Evolutionary conservation across 345 rosid species (phyloP).

Genomic region (Populus simonii): DNA sequence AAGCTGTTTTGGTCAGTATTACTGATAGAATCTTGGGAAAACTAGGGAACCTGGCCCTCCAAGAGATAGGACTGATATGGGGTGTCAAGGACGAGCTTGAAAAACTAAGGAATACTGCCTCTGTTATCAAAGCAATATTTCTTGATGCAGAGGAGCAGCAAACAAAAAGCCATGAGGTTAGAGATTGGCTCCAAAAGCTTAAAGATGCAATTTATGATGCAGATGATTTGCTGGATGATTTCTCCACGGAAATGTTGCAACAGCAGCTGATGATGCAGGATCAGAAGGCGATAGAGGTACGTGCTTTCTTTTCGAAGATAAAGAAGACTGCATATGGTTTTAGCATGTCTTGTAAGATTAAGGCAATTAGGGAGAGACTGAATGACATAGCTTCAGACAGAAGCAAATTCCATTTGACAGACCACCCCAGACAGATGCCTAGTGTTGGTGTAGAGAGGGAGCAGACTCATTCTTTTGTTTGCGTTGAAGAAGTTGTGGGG

Average conservation of each 20-base stretch:
- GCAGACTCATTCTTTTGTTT: conserved; percentile 16
- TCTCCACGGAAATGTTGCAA: conserved; percentile 5
- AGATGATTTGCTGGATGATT: conserved; percentile 9
- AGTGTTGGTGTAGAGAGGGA: not conserved
- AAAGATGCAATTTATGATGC: conserved; percentile 18
- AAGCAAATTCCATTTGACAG: conserved; percentile 7
- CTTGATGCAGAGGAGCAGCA: conserved; percentile 17
- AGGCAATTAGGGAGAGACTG: not conserved
- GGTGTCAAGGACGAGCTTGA: conserved; percentile 8
- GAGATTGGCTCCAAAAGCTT: conserved; percentile 14
- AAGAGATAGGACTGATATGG: not conserved
- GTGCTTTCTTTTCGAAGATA: not conserved
- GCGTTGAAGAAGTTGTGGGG: conserved; percentile 10
- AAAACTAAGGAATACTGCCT: conserved; percentile 6
- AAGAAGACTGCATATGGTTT: not conserved
- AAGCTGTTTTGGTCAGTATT: conserved; percentile 5
- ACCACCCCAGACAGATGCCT: not conserved
- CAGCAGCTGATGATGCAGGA: not conserved
- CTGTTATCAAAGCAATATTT: conserved; percentile 15
- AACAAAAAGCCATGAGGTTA: conserved; percentile 9
- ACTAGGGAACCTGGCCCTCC: not conserved
- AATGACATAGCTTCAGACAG: conserved; percentile 8
- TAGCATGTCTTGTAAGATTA: not conserved
- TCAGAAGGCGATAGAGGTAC: not conserved
- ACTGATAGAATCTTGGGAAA: conserved; percentile 1